phyloP scores from a whole-genome alignment of 805 yeast species.

The Kodamaea lidongshanica region DNA sequence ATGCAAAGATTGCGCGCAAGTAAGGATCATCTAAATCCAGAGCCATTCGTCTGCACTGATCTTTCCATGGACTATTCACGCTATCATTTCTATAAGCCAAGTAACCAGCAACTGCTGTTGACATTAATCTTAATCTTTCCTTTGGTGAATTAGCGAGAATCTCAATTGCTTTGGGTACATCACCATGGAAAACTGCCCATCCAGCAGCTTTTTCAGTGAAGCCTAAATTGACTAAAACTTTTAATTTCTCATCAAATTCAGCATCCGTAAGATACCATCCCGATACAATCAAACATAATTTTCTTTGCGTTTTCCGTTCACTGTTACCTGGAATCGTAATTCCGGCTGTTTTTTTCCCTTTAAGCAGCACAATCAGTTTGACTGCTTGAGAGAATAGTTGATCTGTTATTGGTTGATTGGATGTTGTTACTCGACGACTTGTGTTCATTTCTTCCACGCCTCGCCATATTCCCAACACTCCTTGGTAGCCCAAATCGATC shows the following conservation, averaged over 20 bases:
- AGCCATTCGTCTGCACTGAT: slow-evolving; percentile 83
- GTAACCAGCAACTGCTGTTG: slow-evolving; percentile 92
- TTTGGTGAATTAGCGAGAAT: slow-evolving; percentile 70
- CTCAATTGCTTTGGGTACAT: slow-evolving; percentile 71
- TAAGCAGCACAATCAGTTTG: slow-evolving; percentile 42
- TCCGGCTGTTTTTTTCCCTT: slow-evolving; percentile 43
- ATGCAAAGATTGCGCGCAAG: slow-evolving; percentile 86
- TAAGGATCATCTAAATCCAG: slow-evolving; percentile 88
- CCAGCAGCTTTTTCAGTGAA: slow-evolving; percentile 90
- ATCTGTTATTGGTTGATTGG: slow-evolving; percentile 23
- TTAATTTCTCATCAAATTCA: slow-evolving; percentile 67
- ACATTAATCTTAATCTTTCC: slow-evolving; percentile 68
- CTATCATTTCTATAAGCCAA: slow-evolving; percentile 54
- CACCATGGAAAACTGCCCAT: slow-evolving; percentile 94
- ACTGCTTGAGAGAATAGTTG: slow-evolving; percentile 47
- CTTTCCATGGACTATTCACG: slow-evolving; percentile 80
- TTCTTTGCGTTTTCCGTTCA: slow-evolving; percentile 58
- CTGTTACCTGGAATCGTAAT: slow-evolving; percentile 41
- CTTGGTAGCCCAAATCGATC: slow-evolving; percentile 79
- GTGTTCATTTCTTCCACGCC: slow-evolving; percentile 52
- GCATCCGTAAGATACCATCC: slow-evolving; percentile 84
- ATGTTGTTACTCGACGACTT: slow-evolving; percentile 35
- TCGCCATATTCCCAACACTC: slow-evolving; percentile 87
- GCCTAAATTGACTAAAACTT: slow-evolving; percentile 49
- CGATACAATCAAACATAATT: slow-evolving; percentile 71